Percentiles rank a stretch among this genome's conserved stretches.
phyloP scores from a whole-genome alignment of 1,284 basidiomycete genomes.

The Tylopilus sp. region DNA sequence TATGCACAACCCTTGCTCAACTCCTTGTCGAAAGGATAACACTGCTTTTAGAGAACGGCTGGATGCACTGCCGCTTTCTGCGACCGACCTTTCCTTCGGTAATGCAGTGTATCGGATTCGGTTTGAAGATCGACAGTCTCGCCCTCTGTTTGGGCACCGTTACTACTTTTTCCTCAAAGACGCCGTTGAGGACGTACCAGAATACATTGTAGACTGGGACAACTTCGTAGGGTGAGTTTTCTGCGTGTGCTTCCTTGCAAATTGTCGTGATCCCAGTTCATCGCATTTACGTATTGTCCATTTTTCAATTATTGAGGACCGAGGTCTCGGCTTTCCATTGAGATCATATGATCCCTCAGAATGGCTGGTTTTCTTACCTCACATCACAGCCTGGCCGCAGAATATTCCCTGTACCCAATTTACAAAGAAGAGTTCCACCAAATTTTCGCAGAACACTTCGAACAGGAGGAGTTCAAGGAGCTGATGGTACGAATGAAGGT shows the following conservation, averaged over 20 bases:
- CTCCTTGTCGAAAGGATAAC: constrained; percentile 11
- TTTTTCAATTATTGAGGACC: neutral
- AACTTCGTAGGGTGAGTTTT: constrained; percentile 77
- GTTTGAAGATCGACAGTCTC: constrained; percentile 68
- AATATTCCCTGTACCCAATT: constrained; percentile 72
- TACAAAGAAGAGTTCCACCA: constrained; percentile 91
- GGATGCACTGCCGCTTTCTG: constrained; percentile 57
- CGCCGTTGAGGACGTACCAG: constrained; percentile 95
- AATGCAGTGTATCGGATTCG: constrained; percentile 88
- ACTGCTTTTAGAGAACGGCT: constrained; percentile 54
- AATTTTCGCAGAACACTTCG: constrained; percentile 75
- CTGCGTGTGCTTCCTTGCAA: neutral
- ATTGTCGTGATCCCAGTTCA: neutral
- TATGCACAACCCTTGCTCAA: constrained; percentile 40
- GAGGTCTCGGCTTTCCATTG: neutral
- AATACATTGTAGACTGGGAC: constrained; percentile 95
- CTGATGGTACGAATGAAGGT: constrained; percentile 88
- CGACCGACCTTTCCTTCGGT: constrained; percentile 75
- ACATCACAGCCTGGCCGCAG: constrained; percentile 67
- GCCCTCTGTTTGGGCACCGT: constrained; percentile 80
- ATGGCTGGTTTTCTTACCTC: constrained; percentile 12
- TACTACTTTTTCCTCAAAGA: constrained; percentile 94
- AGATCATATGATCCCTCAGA: neutral
- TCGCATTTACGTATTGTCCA: neutral
- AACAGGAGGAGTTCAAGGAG: constrained; percentile 71